phyloP scores from a whole-genome alignment of 805 yeast species.

The Candida piceae region DNA sequence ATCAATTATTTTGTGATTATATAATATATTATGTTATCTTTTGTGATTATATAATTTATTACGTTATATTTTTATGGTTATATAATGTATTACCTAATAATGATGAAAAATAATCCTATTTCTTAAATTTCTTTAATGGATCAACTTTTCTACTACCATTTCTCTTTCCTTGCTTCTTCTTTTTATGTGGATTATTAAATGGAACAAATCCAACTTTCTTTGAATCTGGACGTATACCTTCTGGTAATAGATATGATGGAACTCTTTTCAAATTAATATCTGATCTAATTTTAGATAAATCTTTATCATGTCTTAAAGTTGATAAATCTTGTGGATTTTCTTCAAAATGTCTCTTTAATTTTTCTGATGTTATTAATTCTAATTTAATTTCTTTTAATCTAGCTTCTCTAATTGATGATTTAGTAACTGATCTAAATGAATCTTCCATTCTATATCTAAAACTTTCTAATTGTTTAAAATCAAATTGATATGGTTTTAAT shows the following conservation, averaged over 20 bases:
- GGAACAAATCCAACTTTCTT: slow-evolving; percentile 69
- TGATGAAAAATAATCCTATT: no score
- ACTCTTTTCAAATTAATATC: slow-evolving; percentile 87
- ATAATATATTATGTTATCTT: no score
- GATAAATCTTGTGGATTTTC: slow-evolving; percentile 94
- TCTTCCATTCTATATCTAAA: slow-evolving; percentile 96
- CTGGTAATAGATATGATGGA: slow-evolving; percentile 88
- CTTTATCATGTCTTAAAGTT: slow-evolving; percentile 87
- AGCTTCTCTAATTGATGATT: slow-evolving; percentile 86
- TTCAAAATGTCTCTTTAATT: slow-evolving; percentile 89
- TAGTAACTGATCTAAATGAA: slow-evolving; percentile 92
- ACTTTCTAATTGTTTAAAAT: slow-evolving; percentile 87
- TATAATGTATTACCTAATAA: no score
- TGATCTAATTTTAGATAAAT: slow-evolving; percentile 72
- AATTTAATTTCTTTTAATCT: slow-evolving; percentile 82
- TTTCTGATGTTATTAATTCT: slow-evolving; percentile 83
- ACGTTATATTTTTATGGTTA: no score
- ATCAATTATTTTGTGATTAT: no score
- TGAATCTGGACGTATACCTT: slow-evolving; percentile 54
- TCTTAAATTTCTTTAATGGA: slow-evolving; percentile 43
- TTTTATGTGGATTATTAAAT: slow-evolving; percentile 46
- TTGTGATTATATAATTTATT: no score
- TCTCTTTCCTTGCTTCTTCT: slow-evolving; percentile 29
- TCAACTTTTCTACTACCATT: slow-evolving; percentile 40
- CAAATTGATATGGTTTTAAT: slow-evolving; percentile 83